phyloP scores from a whole-genome alignment of 1,284 basidiomycete genomes.

The Irpex rosettiformis region DNA sequence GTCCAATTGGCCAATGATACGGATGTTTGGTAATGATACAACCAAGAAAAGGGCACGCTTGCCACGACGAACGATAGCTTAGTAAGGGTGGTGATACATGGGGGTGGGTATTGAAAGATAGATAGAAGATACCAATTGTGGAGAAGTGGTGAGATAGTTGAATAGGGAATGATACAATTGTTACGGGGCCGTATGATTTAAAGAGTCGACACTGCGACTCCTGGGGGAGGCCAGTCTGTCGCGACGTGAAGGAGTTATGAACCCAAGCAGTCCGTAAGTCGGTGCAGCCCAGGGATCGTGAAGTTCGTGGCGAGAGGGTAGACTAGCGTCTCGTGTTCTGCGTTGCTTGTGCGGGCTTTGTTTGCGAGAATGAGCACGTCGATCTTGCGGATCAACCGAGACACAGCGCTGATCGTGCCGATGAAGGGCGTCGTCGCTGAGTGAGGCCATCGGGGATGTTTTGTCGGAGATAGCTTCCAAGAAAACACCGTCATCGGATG shows the following conservation, averaged over 20 bases:
- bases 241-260: background rate
- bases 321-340: background rate
- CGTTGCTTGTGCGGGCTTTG: background rate
- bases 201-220: background rate
- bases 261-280: background rate
- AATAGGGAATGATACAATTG: no score
- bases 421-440: background rate
- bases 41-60: background rate
- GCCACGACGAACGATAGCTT: background rate
- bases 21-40: constrained; percentile 1
- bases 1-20: background rate
- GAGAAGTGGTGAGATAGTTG: no score
- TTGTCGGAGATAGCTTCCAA: background rate
- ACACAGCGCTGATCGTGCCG: background rate
- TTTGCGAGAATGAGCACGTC: background rate
- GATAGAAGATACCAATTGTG: no score
- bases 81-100: no score
- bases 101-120: no score
- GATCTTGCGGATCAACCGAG: background rate
- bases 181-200: no score
- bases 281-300: background rate
- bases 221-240: background rate
- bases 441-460: background rate
- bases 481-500: background rate
- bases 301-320: background rate